Conservation (phyloP, 805 yeast genomes). For the Cyberlindnera sargentensis region DNA sequence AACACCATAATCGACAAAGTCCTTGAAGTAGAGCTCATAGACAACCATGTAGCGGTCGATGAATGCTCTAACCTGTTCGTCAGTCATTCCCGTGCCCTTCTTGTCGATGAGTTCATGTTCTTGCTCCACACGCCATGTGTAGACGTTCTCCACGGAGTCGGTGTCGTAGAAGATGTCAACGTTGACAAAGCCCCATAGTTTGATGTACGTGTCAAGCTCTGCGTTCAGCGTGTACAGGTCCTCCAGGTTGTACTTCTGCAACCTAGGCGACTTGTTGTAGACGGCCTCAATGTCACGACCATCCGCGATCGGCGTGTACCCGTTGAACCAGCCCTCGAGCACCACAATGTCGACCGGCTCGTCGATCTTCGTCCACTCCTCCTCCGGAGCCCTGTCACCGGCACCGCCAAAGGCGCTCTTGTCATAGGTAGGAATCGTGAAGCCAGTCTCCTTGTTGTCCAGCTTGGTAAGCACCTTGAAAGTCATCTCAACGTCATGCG, state of each 20-base stretch:
- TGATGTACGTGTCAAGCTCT: conserved; percentile 41
- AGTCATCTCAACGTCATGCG: conserved; percentile 59
- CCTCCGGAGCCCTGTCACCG: conserved; percentile 60
- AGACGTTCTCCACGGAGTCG: conserved; percentile 51
- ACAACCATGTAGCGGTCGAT: conserved; percentile 84
- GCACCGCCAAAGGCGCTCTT: conserved; percentile 64
- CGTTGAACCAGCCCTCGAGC: conserved; percentile 94
- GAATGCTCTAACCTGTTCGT: conserved; percentile 56
- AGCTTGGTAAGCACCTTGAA: conserved; percentile 28
- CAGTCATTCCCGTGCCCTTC: conserved; percentile 76
- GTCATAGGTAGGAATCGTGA: conserved; percentile 64
- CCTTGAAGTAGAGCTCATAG: conserved; percentile 60
- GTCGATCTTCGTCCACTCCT: conserved; percentile 30
- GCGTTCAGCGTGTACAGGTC: conserved; percentile 40
- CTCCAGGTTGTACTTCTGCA: conserved; percentile 24
- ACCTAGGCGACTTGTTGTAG: conserved; percentile 15
- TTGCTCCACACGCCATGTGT: conserved; percentile 65
- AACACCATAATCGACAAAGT: conserved; percentile 29
- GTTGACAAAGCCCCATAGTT: conserved; percentile 53
- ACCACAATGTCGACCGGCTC: conserved; percentile 55
- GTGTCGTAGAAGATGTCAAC: conserved; percentile 59
- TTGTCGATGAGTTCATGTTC: conserved; percentile 51
- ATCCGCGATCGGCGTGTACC: conserved; percentile 44
- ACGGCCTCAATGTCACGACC: conserved; percentile 16
- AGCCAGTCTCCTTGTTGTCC: conserved; percentile 20